Evolutionary conservation across 1,139 yeast species (phyloP).

Genomic region (Magnusiomyces suaveolens): DNA sequence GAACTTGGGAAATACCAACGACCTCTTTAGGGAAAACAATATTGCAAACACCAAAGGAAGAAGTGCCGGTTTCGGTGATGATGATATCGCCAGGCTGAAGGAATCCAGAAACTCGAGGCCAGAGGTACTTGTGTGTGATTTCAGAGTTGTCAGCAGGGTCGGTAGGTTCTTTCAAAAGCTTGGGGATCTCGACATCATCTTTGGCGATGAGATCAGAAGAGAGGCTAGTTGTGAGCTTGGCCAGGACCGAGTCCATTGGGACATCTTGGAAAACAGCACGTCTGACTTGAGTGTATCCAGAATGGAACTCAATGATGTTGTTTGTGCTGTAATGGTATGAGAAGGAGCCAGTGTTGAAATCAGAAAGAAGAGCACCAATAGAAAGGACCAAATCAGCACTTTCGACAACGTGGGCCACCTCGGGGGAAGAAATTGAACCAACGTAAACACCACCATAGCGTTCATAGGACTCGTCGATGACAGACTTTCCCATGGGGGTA

Average conservation of each 20-base stretch:
- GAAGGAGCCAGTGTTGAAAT: constrained; percentile 85
- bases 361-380: constrained; percentile 75
- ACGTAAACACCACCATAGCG: constrained; percentile 83
- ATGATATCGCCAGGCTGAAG: constrained; percentile 71
- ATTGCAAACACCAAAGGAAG: constrained; percentile 77
- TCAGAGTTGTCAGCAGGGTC: constrained; percentile 30
- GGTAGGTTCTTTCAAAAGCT: constrained; percentile 16
- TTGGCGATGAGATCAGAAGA: constrained; percentile 13
- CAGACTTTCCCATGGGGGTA: constrained; percentile 87
- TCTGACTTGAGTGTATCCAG: constrained; percentile 73
- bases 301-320: constrained; percentile 79
- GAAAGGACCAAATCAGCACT: constrained; percentile 66
- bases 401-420: constrained; percentile 68
- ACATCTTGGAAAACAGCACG: constrained; percentile 69
- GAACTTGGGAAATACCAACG: constrained; percentile 74
- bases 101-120: constrained; percentile 70
- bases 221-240: constrained; percentile 32
- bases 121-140: constrained; percentile 68
- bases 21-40: constrained; percentile 66
- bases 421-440: constrained; percentile 69
- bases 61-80: constrained; percentile 82
- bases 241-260: constrained; percentile 63
- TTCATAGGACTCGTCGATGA: constrained; percentile 61
- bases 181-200: constrained; percentile 19
- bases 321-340: constrained; percentile 71